Conservation (phyloP, 495 filamentous ascomycete species). For the Pyrenula massariospora region DNA sequence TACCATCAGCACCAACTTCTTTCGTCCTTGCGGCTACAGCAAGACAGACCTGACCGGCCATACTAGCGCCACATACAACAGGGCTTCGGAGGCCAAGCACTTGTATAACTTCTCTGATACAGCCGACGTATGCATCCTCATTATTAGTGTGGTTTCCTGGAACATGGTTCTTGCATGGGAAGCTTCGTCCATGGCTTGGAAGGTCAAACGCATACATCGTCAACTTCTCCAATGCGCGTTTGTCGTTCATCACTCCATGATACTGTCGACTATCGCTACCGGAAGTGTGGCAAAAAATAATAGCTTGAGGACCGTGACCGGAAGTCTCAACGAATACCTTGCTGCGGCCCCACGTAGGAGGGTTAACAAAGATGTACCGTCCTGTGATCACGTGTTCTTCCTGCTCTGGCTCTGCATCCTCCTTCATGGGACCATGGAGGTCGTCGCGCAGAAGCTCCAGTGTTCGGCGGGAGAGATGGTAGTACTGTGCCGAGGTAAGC, state of each 20-base stretch:
- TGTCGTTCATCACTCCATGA: constrained; percentile 27
- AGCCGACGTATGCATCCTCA: constrained; percentile 25
- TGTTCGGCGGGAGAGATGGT: constrained; percentile 24
- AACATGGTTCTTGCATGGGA: constrained; percentile 16
- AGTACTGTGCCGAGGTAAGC: constrained; percentile 18
- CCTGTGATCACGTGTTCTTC: constrained; percentile 21
- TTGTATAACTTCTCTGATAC: constrained; percentile 7
- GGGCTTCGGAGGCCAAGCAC: constrained; percentile 19
- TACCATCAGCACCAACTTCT: constrained; percentile 25
- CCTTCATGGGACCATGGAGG: constrained; percentile 16
- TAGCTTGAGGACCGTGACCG: constrained; percentile 22
- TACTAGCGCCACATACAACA: constrained; percentile 27
- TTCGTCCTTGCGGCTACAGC: constrained; percentile 22
- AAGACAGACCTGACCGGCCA: constrained; percentile 30
- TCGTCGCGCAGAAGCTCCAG: constrained; percentile 24
- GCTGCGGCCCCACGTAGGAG: constrained; percentile 20
- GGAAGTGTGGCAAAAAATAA: constrained; percentile 28
- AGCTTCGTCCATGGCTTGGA: constrained; percentile 23
- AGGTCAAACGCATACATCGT: constrained; percentile 27
- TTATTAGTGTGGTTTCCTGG: constrained; percentile 25
- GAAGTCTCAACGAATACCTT: constrained; percentile 26
- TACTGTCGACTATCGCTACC: constrained; percentile 24
- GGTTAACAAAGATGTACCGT: constrained; percentile 21
- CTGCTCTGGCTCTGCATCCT: constrained; percentile 12
- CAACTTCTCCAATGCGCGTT: constrained; percentile 18